These are phyloP conservation scores for Brassica hybrid DNA, from an alignment of 441 rosid species.

Conservation along the genomic window DNA sequence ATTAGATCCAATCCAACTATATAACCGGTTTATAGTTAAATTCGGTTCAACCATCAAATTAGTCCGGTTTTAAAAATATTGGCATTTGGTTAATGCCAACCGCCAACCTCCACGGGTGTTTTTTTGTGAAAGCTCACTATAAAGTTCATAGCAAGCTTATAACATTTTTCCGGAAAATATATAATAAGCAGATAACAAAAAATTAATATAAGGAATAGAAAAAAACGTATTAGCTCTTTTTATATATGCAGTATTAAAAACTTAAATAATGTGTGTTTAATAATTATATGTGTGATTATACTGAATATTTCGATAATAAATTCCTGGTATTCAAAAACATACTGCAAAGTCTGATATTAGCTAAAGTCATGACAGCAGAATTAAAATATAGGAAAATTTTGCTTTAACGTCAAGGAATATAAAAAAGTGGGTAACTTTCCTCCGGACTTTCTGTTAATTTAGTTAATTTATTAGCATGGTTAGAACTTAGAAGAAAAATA, in stretches of 20 bases:
- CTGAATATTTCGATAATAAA: not conserved
- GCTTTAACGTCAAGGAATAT: not conserved
- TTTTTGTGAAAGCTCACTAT: not conserved
- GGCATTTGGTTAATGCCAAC: not conserved
- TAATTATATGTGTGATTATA: not conserved
- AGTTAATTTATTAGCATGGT: not conserved
- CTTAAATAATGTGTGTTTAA: no score
- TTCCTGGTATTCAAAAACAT: no score
- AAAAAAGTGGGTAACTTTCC: not conserved
- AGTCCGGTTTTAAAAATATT: no score
- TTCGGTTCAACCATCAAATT: no score
- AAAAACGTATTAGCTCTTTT: no score
- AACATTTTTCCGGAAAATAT: not conserved
- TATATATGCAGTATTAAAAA: no score
- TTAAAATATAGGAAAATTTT: not conserved
- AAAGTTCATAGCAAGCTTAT: not conserved
- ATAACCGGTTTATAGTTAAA: no score
- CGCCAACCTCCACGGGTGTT: not conserved
- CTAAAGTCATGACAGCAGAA: not conserved
- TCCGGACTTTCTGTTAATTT: slow-evolving; percentile 1
- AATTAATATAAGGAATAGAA: no score
- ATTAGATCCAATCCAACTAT: no score
- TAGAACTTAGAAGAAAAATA: not conserved
- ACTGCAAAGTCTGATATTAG: no score
- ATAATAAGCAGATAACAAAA: no score